Base-by-base conservation (phyloP, 805 yeast genomes). In the Lipomyces kockii region DNA sequence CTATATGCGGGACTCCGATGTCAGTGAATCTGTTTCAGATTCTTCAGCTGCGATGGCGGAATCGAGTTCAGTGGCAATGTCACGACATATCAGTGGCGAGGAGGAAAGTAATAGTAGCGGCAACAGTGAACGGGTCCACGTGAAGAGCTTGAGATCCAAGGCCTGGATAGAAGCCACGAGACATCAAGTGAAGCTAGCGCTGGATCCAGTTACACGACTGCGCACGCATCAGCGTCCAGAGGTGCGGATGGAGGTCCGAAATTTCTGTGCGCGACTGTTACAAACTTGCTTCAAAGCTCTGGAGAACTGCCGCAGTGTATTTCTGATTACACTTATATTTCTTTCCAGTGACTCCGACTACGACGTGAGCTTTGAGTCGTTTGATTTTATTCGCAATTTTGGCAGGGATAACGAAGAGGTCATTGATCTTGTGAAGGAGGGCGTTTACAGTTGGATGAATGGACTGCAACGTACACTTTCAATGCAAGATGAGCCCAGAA, bases 121-220 rank as follows among this genome's bases (percentile, higher is more conserved):
- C 49, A 43, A n/a, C 49, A n/a, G 22, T 11, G 49, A n/a, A 43
- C 7, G 49, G 11, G 49, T 43, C 22, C 20, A 25, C 22, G 22
- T 43, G 49, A 43, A 17, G 49, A 14, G 20, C 20, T 8, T 63
- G 78, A 76, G 90, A 73, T 82, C 85, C 3, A 78, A 78, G 6
- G 71, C 82, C 17, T 87, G 91, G 91, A 74, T 86, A n/a, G 78
- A 75, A 14, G 87, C 83, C 0, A 86, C 89, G 0, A 76, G 83
- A 3, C 72, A 76, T 20, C 90, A 88, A 72, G 78, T 87, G 2
- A 78, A 79, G 59, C 75, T 81, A 20, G 85, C 88, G 0, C 66
- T 88, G 5, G 75, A 78, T 29, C 71, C 79, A 1, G 76, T 84
- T 29, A 54, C 77, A 1, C 74, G 74, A 1, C 59, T 79, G 0